Conservation (phyloP, 805 yeast genomes). For the Cyberlindnera samutprakarnensis region DNA sequence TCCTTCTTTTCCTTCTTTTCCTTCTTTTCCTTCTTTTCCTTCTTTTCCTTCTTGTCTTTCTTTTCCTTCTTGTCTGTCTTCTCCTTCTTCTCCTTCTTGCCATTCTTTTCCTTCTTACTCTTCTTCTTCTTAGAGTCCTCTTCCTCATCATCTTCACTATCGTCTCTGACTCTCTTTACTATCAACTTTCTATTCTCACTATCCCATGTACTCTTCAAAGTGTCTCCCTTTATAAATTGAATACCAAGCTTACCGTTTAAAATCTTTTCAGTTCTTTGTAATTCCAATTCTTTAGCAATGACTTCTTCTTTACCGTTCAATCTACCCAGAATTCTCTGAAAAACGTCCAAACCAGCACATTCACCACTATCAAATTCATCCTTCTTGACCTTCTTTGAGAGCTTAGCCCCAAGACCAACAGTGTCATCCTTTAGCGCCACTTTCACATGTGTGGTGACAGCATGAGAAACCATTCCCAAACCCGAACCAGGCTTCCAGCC, state of each 20-base stretch:
- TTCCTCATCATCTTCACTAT: constrained; percentile 21
- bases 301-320: constrained; percentile 79
- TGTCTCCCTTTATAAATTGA: constrained; percentile 79
- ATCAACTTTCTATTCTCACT: constrained; percentile 36
- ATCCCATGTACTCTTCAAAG: constrained; percentile 79
- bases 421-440: constrained; percentile 77
- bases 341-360: constrained; percentile 86
- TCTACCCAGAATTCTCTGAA: constrained; percentile 83
- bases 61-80: constrained; percentile 20
- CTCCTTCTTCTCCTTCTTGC: constrained; percentile 23
- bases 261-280: constrained; percentile 58
- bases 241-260: constrained; percentile 87
- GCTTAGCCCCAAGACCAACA: constrained; percentile 82
- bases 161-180: constrained; percentile 25
- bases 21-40: constrained; percentile 20
- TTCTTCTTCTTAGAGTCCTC: constrained; percentile 18
- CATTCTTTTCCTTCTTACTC: constrained; percentile 21
- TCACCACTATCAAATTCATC: constrained; percentile 77
- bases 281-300: constrained; percentile 56
- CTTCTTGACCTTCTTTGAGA: constrained; percentile 46
- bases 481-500: constrained; percentile 96
- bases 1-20: constrained; percentile 22
- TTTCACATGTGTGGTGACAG: constrained; percentile 75
- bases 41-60: constrained; percentile 20
- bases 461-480: constrained; percentile 61